Conservation (phyloP, 2,329 filamentous ascomycete genomes). For the Metarhizium rileyi region DNA sequence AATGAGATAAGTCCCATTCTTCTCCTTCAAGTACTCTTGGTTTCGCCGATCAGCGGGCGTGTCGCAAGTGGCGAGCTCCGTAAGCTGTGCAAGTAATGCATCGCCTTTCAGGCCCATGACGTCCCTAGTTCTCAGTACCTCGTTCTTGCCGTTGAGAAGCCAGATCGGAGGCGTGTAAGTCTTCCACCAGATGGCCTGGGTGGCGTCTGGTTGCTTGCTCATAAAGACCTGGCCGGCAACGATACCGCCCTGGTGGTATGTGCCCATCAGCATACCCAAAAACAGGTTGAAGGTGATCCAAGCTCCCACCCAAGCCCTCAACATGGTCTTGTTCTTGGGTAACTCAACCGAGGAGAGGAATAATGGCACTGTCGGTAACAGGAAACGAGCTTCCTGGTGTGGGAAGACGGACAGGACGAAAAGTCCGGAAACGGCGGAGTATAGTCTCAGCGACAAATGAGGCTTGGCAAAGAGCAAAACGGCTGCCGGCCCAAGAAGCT, state of each 20-base stretch:
- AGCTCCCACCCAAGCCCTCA: slow-evolving; percentile 44
- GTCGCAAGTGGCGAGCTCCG: slow-evolving; percentile 52
- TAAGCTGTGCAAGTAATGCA: slow-evolving; percentile 48
- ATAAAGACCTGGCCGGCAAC: slow-evolving; percentile 68
- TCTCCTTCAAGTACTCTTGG: slow-evolving; percentile 48
- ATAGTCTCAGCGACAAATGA: slow-evolving; percentile 51
- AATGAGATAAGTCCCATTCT: slow-evolving; percentile 59
- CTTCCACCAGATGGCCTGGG: slow-evolving; percentile 73
- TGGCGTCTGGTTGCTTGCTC: slow-evolving; percentile 58
- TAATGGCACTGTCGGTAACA: slow-evolving; percentile 67
- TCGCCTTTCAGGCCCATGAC: slow-evolving; percentile 62
- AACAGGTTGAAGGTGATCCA: slow-evolving; percentile 64
- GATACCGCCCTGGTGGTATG: slow-evolving; percentile 72
- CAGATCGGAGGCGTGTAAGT: slow-evolving; percentile 75
- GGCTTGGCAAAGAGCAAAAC: slow-evolving; percentile 49
- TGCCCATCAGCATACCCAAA: slow-evolving; percentile 65
- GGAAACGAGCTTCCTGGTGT: slow-evolving; percentile 72
- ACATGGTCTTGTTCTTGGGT: slow-evolving; percentile 41
- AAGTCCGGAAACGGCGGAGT: slow-evolving; percentile 65
- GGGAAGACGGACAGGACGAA: slow-evolving; percentile 63
- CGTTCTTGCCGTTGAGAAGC: slow-evolving; percentile 68
- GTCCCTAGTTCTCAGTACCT: slow-evolving; percentile 59
- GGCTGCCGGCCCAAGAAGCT: slow-evolving; percentile 62
- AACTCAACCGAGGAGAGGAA: slow-evolving; percentile 63
- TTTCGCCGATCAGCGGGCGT: slow-evolving; percentile 45